Evolutionary conservation across 192 early-diverging fungal genomes (phyloP), one percentile per base, ranked within the genome.

Genomic region (Helicostylum pulchrum): DNA sequence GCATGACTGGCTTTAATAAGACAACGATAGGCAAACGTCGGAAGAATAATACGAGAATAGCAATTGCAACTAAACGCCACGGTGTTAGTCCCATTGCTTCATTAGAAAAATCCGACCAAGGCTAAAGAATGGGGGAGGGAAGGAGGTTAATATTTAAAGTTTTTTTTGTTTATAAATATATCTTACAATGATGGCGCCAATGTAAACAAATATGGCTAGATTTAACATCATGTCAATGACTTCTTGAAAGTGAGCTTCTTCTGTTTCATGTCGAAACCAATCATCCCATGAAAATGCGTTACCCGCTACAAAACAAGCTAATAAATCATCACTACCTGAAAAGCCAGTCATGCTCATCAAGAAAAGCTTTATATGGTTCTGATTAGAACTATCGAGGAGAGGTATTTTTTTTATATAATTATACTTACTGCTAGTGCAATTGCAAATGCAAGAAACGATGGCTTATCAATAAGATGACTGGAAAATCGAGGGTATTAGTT

Each of bases 181-280:
- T 60, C 74, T 76, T 67, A 68, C 74, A 52, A 92, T 88, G 11
- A 84, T 78, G 8, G 89, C 73, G 21, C 92, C 93, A 76, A 94
- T 87, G 62, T 89, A 97, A 17, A 97, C 83, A 77, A 98, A 98
- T 46, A 93, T 89, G 4, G 91, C 74, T 64, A 92, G 73, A 73
- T 94, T 96, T 44, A 97, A 69, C 65, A 98, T 73, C 71, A 84
- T 88, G 66, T 95, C 94, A 49, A 98, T 82, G 2, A 90, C 88
- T 73, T 96, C 94, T 75, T 97, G 94, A 26, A 97, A 80, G 20
- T 93, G 87, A 1, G 90, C 86, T 50, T 91, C 88, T 32, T 90
- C 78, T 17, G 88, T 86, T 61, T 94, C 89, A 21, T 90, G 71
- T 44, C 87, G 84, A 71, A 94, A 96, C 94, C 94, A 97, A 52